A percentile compares a stretch with the other conserved stretches of the same genome.
Conservation (phyloP, 2,329 filamentous ascomycete genomes). For the Dactylella cylindrospora region DNA sequence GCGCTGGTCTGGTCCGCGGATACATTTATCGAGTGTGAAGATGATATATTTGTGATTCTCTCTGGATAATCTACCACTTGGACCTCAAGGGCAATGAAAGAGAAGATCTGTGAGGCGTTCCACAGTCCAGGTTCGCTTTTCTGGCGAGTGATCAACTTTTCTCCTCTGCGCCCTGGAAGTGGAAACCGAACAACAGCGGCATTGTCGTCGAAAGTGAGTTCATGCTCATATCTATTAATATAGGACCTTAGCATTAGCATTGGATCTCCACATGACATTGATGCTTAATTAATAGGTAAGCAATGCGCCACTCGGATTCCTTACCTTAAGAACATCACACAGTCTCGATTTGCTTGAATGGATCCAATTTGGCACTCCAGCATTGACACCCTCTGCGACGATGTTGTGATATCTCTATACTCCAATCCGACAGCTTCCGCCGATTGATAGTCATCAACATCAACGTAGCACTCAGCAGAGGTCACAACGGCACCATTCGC, state of each 20-base stretch:
- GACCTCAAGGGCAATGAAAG: constrained; percentile 39
- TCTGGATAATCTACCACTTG: constrained; percentile 27
- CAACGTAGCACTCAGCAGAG: constrained; percentile 37
- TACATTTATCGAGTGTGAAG: constrained; percentile 36
- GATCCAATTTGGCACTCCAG: constrained; percentile 33
- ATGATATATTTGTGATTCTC: constrained; percentile 33
- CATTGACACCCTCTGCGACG: constrained; percentile 21
- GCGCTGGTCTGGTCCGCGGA: constrained; percentile 30
- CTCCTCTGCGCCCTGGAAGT: constrained; percentile 32
- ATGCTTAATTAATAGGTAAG: no score
- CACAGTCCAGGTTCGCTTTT: constrained; percentile 27
- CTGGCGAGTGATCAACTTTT: constrained; percentile 36
- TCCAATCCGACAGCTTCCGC: constrained; percentile 20
- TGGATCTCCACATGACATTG: no score
- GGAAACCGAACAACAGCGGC: constrained; percentile 30
- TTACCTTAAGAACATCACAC: constrained; percentile 34
- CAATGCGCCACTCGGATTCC: background rate
- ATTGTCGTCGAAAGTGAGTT: constrained; percentile 27
- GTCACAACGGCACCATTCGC: constrained; percentile 14
- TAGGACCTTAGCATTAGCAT: background rate
- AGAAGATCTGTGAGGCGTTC: constrained; percentile 43
- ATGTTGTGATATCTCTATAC: constrained; percentile 18
- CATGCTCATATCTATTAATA: constrained; percentile 31
- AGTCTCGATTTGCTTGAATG: constrained; percentile 21
- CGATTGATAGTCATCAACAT: constrained; percentile 5